phyloP scores from a whole-genome alignment of 2,329 filamentous ascomycete genomes.

The Colletotrichum cuscutae region DNA sequence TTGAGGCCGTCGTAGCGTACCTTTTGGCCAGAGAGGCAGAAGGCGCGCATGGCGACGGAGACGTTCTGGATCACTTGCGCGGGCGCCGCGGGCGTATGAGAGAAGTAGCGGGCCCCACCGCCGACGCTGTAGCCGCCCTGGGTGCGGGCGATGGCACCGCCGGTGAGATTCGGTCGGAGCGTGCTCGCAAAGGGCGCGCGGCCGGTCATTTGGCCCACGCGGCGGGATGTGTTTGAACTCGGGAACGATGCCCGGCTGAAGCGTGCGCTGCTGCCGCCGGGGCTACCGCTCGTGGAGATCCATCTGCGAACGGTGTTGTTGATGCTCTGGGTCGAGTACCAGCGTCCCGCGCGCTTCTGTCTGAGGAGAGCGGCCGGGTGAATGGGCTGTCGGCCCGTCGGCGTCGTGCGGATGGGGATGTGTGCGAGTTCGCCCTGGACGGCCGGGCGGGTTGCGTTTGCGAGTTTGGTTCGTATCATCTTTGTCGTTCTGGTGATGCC shows the following conservation, averaged over 20 bases:
- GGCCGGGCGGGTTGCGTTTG: constrained; percentile 52
- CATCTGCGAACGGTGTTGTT: constrained; percentile 61
- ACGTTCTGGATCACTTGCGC: constrained; percentile 95
- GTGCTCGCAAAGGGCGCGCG: constrained; percentile 89
- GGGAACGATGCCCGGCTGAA: constrained; percentile 62
- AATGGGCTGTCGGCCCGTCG: constrained; percentile 59
- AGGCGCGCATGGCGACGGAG: constrained; percentile 91
- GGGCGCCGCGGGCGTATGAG: constrained; percentile 84
- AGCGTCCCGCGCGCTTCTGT: constrained; percentile 58
- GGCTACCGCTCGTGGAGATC: constrained; percentile 48
- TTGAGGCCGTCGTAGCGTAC: constrained; percentile 85
- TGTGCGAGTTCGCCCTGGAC: constrained; percentile 59
- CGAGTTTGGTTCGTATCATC: constrained; percentile 61
- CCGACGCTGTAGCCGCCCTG: constrained; percentile 86
- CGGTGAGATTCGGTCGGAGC: constrained; percentile 91
- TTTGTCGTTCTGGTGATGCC: constrained; percentile 63
- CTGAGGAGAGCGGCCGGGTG: constrained; percentile 62
- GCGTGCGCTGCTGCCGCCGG: constrained; percentile 45
- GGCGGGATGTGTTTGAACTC: constrained; percentile 59
- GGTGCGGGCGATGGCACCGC: constrained; percentile 83
- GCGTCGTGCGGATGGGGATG: constrained; percentile 52
- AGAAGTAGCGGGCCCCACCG: constrained; percentile 88
- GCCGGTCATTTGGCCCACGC: constrained; percentile 71
- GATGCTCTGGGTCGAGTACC: constrained; percentile 60
- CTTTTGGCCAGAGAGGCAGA: constrained; percentile 91